Base-by-base conservation (phyloP, 2,329 filamentous ascomycete species). In the Fonsecaea pedrosoi region DNA sequence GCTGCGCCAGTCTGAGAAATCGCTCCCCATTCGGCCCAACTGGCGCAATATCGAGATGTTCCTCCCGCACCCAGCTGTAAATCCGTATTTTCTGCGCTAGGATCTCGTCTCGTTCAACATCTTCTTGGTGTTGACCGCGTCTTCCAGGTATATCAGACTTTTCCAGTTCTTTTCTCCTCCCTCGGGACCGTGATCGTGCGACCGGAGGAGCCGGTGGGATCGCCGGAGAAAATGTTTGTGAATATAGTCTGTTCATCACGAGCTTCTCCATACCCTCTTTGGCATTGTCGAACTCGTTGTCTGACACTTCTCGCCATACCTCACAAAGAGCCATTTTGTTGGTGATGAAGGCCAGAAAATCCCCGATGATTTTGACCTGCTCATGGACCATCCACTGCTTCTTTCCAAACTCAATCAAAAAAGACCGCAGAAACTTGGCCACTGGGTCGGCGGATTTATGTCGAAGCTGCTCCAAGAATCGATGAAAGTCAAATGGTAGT, bases 321-420 rank as follows among this genome's bases (percentile, higher is more conserved):
- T 99, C 95, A 75, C 95, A 99, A 71, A 92, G 87, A 13, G 90
- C 92, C 96, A 99, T 99, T 82, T 98, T 98, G 80, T 97, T 97
- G 62, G 92, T 91, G 70, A 99, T 99, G 75, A 99, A 99, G 54
- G 93, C 89, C 56, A 99, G 83, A 73, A 99, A 99, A 77, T 99
- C 96, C 71, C 92, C 89, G 68, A 99, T 97, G 69, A 99, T 98
- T 81, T 99, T 99, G 77, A 98, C 95, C 78, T 99, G 95, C 80
- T 99, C 95, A 77, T 99, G 95, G 6, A 97, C 95, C 92, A 97
- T 96, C 95, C 95, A 99, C 79, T 98, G 95, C 73, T 94, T 92
- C 82, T 98, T 99, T 40, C 89, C 92, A 79, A 99, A 99, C 78
- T 99, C 96, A 57, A 88, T 89, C 35, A 99, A 82, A 74, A 99